phyloP scores from a whole-genome alignment of 139 green algal genomes.

The Micromonas pusilla region DNA sequence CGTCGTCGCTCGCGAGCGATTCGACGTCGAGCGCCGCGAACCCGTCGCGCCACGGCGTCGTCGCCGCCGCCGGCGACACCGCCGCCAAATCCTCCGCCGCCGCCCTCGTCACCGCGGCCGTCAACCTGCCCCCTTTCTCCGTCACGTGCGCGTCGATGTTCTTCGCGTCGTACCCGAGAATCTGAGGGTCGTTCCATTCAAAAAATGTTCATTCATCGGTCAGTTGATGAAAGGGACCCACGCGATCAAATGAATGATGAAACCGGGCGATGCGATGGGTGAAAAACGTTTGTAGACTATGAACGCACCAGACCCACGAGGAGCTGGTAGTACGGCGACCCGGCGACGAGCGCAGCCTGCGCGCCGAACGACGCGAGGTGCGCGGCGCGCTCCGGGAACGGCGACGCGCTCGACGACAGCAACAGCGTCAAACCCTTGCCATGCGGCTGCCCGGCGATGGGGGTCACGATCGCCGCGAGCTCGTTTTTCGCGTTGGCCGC shows the following conservation, averaged over 20 bases:
- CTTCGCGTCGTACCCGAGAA: neutral
- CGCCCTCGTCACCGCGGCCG: neutral
- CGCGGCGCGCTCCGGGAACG: neutral
- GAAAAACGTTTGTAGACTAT: too few species aligned
- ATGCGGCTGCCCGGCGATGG: neutral
- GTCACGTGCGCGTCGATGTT: conserved; percentile 14
- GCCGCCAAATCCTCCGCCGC: neutral
- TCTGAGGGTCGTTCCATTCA: too few species aligned
- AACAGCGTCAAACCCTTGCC: neutral
- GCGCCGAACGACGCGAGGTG: neutral
- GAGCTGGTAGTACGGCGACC: conserved; percentile 6
- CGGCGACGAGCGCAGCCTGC: conserved; percentile 1
- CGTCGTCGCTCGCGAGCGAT: neutral
- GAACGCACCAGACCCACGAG: neutral
- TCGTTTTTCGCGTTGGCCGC: too few species aligned
- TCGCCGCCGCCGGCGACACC: neutral
- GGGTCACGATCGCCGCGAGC: too few species aligned
- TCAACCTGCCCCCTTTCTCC: neutral
- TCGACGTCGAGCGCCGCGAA: neutral
- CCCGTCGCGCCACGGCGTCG: neutral
- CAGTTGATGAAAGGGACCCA: too few species aligned
- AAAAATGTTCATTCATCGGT: too few species aligned
- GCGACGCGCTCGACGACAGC: neutral
- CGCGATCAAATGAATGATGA: too few species aligned
- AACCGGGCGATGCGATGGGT: too few species aligned